Evolutionary conservation across 495 filamentous ascomycete species (phyloP).

Genomic region (Viridothelium virens): DNA sequence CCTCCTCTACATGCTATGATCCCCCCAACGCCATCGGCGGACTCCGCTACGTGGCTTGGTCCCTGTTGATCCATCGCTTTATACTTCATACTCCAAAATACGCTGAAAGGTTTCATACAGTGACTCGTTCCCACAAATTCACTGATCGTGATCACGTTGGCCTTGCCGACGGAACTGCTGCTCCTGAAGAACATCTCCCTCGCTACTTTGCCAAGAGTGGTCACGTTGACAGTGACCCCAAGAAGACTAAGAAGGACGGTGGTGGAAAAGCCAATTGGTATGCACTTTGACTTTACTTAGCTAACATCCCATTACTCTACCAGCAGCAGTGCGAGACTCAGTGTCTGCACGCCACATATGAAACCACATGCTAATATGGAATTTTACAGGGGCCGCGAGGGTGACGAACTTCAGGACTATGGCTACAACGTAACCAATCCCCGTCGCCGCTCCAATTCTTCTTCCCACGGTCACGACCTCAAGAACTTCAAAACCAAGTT

Average conservation of each 20-base stretch:
- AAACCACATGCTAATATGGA: background rate
- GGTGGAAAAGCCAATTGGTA: constrained; percentile 93
- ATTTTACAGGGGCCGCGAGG: constrained; percentile 62
- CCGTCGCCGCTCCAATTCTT: constrained; percentile 88
- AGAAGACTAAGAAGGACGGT: constrained; percentile 94
- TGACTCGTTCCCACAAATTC: constrained; percentile 92
- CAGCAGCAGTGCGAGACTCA: constrained; percentile 13
- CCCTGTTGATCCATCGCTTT: background rate
- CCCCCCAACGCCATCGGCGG: constrained; percentile 14
- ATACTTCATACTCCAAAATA: background rate
- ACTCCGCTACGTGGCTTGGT: constrained; percentile 2
- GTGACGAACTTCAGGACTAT: constrained; percentile 75
- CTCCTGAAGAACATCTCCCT: constrained; percentile 63
- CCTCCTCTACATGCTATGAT: background rate
- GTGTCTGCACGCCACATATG: background rate
- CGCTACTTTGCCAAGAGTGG: constrained; percentile 89
- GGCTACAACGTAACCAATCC: constrained; percentile 73
- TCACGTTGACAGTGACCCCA: constrained; percentile 70
- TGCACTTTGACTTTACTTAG: constrained; percentile 28
- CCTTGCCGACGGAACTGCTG: constrained; percentile 55
- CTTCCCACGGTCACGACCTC: constrained; percentile 48
- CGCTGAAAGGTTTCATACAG: constrained; percentile 38
- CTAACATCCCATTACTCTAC: constrained; percentile 13
- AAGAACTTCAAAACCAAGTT: constrained; percentile 81
- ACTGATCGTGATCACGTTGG: constrained; percentile 80